Evolutionary conservation across 148 eudicot species (phyloP).

Genomic region (Fallopia convolvulus): DNA sequence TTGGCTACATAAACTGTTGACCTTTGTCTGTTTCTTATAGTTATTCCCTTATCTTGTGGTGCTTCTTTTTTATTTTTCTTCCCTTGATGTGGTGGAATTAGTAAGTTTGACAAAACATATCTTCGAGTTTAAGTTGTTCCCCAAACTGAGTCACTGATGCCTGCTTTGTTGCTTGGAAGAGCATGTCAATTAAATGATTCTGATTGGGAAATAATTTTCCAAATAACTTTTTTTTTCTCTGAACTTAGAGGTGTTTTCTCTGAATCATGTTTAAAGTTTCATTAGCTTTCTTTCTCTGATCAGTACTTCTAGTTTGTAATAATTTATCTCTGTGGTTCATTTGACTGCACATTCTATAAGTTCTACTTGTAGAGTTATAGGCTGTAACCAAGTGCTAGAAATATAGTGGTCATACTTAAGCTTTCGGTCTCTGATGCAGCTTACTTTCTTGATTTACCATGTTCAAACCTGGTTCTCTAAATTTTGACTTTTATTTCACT

Average conservation of each 20-base stretch:
- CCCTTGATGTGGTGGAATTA: not conserved
- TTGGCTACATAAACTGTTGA: not conserved
- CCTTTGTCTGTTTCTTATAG: not conserved
- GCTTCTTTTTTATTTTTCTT: not conserved
- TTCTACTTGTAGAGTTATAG: not conserved
- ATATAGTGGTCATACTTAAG: not conserved
- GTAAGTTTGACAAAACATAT: not conserved
- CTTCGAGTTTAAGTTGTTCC: not conserved
- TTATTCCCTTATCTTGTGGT: not conserved
- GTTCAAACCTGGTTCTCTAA: not conserved
- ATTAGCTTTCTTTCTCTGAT: not conserved
- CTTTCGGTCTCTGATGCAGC: not conserved
- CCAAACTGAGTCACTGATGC: not conserved
- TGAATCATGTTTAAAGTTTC: not conserved
- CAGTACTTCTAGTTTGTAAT: not conserved
- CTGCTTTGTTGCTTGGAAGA: not conserved
- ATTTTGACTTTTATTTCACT: not conserved
- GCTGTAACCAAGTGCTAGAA: not conserved
- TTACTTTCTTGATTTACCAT: not conserved
- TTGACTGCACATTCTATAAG: not conserved
- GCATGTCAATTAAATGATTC: not conserved
- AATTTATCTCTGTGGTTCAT: not conserved
- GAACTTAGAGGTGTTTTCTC: not conserved
- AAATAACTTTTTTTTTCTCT: not conserved
- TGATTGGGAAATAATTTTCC: not conserved